Percentiles rank a stretch among this genome's conserved stretches.
phyloP scores from a whole-genome alignment of 495 filamentous ascomycete genomes.

The Aspergillus incahuasiensis region DNA sequence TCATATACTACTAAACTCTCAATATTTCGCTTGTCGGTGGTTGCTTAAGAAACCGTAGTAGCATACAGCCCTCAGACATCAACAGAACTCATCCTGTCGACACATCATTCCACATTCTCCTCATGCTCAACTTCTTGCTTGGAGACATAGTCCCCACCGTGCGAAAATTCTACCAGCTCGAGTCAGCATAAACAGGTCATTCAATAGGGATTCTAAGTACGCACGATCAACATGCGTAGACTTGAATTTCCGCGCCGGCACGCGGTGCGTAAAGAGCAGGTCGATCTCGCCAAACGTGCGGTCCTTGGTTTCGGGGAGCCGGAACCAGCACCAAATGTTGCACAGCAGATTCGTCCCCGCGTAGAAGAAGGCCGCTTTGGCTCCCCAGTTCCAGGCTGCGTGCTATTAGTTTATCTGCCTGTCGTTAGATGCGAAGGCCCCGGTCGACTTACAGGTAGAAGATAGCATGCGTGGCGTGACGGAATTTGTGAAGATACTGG shows the following conservation, averaged over 20 bases:
- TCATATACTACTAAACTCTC: too few species aligned
- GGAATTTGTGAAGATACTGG: slow-evolving; percentile 26
- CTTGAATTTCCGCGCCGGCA: slow-evolving; percentile 47
- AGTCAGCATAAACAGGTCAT: neutral
- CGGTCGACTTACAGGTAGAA: neutral
- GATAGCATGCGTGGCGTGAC: slow-evolving; percentile 25
- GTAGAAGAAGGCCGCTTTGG: slow-evolving; percentile 39
- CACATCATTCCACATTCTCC: neutral
- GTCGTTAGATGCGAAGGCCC: neutral
- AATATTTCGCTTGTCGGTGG: too few species aligned
- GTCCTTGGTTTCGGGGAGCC: slow-evolving; percentile 41
- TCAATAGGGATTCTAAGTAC: neutral
- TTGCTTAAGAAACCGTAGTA: too few species aligned
- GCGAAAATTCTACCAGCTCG: neutral
- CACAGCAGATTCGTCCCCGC: slow-evolving; percentile 23
- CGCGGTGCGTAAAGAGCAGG: slow-evolving; percentile 49
- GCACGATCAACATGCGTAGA: slow-evolving; percentile 44
- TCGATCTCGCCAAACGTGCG: slow-evolving; percentile 54
- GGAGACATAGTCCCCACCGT: neutral
- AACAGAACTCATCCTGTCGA: too few species aligned
- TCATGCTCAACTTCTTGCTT: neutral
- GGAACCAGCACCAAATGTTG: slow-evolving; percentile 34
- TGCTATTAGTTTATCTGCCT: neutral
- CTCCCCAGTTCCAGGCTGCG: slow-evolving; percentile 35
- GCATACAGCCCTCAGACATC: too few species aligned